Percentiles rank a stretch among this genome's conserved stretches.
Evolutionary conservation across 2,329 filamentous ascomycete genomes (phyloP).

Genomic region (Cryphonectria japonica): DNA sequence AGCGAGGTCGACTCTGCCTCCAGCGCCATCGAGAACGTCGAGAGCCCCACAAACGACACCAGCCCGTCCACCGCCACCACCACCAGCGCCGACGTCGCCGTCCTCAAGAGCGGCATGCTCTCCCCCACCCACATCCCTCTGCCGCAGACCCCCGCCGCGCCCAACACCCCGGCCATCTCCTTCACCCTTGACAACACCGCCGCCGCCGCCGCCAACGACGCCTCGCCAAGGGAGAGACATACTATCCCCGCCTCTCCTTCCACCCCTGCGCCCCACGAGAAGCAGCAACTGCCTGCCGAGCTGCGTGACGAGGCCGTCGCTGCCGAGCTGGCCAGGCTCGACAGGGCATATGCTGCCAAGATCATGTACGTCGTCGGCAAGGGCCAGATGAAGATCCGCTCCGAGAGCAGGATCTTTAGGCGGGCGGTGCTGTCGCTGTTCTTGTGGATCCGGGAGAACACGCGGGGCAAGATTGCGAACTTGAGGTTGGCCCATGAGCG

Average conservation of each 20-base stretch:
- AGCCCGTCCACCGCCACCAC: background rate
- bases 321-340: conserved; percentile 49
- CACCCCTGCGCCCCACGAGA: background rate
- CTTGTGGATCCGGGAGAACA: conserved; percentile 66
- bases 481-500: conserved; percentile 60
- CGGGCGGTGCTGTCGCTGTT: conserved; percentile 56
- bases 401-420: conserved; percentile 47
- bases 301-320: conserved; percentile 35
- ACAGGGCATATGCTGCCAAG: conserved; percentile 50
- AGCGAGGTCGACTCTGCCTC: conserved; percentile 22
- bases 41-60: conserved; percentile 2
- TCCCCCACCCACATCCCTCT: background rate
- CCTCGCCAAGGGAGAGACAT: conserved; percentile 13
- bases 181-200: background rate
- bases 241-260: background rate
- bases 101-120: background rate
- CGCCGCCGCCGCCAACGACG: too few relatives aligned
- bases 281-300: conserved; percentile 30
- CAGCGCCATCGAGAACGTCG: conserved; percentile 25
- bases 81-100: conserved; percentile 10
- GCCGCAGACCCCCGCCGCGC: background rate
- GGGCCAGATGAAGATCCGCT: conserved; percentile 57
- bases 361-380: conserved; percentile 63
- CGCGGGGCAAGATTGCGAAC: conserved; percentile 65
- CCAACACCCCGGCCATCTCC: conserved; percentile 8